These are phyloP conservation scores for Dactylorhiza incarnata DNA, from an alignment of 106 monocot species.

Conservation along the genomic window DNA sequence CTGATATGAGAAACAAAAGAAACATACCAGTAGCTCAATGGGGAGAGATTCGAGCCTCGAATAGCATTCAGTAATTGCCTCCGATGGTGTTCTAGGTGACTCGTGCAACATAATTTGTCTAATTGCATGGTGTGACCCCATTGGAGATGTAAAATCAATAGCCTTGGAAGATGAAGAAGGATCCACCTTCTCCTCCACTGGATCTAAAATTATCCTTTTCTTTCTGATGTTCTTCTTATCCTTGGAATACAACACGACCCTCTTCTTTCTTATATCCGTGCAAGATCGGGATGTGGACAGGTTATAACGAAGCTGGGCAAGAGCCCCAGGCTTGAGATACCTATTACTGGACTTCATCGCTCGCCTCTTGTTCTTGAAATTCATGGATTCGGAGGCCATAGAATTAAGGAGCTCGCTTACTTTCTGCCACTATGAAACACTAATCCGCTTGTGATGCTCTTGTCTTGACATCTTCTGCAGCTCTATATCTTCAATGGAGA, in stretches of 20 bases:
- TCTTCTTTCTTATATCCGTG: conserved; percentile 73
- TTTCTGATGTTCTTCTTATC: conserved; percentile 19
- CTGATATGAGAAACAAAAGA: neutral
- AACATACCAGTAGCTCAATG: conserved; percentile 70
- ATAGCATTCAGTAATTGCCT: conserved; percentile 15
- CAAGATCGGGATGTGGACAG: conserved; percentile 47
- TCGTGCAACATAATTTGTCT: conserved; percentile 22
- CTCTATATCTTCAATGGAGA: neutral
- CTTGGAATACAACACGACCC: conserved; percentile 42
- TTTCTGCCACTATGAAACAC: conserved; percentile 1
- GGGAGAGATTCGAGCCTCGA: conserved; percentile 89
- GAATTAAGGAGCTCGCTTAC: neutral
- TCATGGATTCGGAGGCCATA: conserved; percentile 30
- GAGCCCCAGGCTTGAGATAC: conserved; percentile 73
- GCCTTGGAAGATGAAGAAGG: conserved; percentile 22
- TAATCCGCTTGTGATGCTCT: neutral
- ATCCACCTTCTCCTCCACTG: neutral
- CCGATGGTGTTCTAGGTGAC: conserved; percentile 60
- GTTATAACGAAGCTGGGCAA: conserved; percentile 54
- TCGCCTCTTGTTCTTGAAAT: conserved; percentile 64
- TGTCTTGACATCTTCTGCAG: neutral
- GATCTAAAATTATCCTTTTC: conserved; percentile 15
- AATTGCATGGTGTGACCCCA: conserved; percentile 13
- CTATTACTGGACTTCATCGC: conserved; percentile 43
- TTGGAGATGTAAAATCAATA: neutral